Evolutionary conservation across 78 protist genomes (phyloP), one percentile per base, ranked within the genome.

Genomic region (Fonticula alba): DNA sequence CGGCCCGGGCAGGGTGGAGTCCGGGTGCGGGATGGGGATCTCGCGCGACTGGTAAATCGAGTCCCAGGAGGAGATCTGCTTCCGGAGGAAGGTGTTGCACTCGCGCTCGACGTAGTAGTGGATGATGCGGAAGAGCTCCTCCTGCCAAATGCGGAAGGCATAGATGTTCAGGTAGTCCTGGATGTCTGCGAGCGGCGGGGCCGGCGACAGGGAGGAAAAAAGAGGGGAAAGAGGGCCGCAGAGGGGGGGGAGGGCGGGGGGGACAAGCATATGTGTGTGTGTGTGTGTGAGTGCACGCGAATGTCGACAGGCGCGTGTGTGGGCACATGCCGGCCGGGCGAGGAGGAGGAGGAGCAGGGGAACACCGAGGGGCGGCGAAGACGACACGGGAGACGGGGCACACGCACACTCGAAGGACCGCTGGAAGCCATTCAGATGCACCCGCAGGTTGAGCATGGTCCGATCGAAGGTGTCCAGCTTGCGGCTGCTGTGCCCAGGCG

Each of bases 21-120:
- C n/a, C n/a, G n/a, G n/a, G n/a, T n/a, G n/a, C n/a, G 89, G 87
- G 37, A 88, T 88, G n/a, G 92, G 89, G 40, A 88, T 80, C 58
- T 82, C 77, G 22, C 59, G 68, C 20, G 86, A 76, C 68, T 88
- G 93, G 69, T 78, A 88, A 32, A 22, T 17, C 27, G 88, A 79
- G 62, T 88, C 87, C 69, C 75, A 73, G 35, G 24, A 27, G 24
- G 7, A 71, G 0, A 86, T 56, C 62, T 85, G 79, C 38, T 82
- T 88, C 55, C 68, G 78, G 35, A 91, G 69, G 67, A 86, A 93
- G 43, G 47, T 33, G 69, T 79, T 82, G 74, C 91, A 87, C 62
- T 85, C 92, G 62, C 73, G 94, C 64, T 91, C 95, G n/a, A 91
- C 91, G 68, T 84, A 76, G 74, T 68, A 87, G 64, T 84, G 77